Evolutionary conservation across 2,329 filamentous ascomycete species (phyloP).

Genomic region (Diaporthe vexans): DNA sequence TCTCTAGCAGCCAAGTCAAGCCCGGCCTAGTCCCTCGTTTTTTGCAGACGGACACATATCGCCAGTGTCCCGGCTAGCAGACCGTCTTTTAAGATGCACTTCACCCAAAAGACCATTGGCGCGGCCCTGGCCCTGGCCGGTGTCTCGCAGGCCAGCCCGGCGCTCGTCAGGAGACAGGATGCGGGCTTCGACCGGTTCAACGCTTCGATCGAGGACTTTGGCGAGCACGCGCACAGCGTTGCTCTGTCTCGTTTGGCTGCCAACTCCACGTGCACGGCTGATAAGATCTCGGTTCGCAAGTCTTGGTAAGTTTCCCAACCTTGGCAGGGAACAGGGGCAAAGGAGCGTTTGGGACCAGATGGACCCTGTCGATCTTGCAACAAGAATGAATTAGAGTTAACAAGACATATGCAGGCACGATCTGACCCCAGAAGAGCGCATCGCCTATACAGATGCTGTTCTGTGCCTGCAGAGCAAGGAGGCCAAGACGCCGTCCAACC

Average conservation of each 20-base stretch:
- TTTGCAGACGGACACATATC: background rate
- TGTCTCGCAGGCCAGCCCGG: slow-evolving; percentile 5
- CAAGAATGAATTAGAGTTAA: background rate
- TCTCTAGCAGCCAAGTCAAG: slow-evolving; percentile 8
- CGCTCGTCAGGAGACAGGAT: slow-evolving; percentile 17
- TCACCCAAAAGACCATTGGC: slow-evolving; percentile 11
- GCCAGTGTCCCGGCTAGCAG: background rate
- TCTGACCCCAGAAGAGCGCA: slow-evolving; percentile 46
- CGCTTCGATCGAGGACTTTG: slow-evolving; percentile 21
- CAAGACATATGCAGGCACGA: slow-evolving; percentile 47
- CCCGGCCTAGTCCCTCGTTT: slow-evolving; percentile 2
- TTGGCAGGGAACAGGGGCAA: background rate
- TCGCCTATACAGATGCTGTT: slow-evolving; percentile 49
- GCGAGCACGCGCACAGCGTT: slow-evolving; percentile 17
- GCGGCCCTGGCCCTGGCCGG: slow-evolving; percentile 19
- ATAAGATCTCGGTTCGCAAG: slow-evolving; percentile 32
- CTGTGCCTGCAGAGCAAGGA: slow-evolving; percentile 49
- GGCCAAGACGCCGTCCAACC: slow-evolving; percentile 44
- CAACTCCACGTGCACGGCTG: slow-evolving; percentile 30
- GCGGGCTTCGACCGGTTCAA: slow-evolving; percentile 10
- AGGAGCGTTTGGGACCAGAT: background rate
- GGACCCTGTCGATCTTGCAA: background rate
- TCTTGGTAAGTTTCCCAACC: slow-evolving; percentile 18
- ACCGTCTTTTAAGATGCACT: slow-evolving; percentile 10
- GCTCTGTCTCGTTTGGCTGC: slow-evolving; percentile 13